A percentile compares a stretch with the other conserved stretches of the same genome.
phyloP scores from a whole-genome alignment of 345 rosid genomes.

The Gossypium rotundifolium region DNA sequence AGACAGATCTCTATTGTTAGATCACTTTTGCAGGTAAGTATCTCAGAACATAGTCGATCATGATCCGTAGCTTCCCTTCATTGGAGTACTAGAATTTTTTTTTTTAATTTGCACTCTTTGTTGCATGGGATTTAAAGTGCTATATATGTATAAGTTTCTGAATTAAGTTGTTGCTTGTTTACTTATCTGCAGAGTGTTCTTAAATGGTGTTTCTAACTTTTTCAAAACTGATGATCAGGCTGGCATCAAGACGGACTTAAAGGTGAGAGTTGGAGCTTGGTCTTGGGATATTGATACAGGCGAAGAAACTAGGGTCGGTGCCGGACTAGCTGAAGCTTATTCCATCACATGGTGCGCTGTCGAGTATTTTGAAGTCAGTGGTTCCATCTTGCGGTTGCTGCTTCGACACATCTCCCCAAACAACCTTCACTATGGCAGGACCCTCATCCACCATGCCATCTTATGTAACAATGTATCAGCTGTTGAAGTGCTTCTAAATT shows the following conservation, averaged over 20 bases:
- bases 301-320: slow-evolving; percentile 63
- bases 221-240: slow-evolving; percentile 26
- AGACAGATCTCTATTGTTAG: slow-evolving; percentile 27
- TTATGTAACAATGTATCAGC: too few species aligned
- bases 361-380: slow-evolving; percentile 56
- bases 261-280: slow-evolving; percentile 62
- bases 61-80: background rate
- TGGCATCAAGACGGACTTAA: slow-evolving; percentile 34
- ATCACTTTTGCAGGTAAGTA: slow-evolving; percentile 36
- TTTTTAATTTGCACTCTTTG: background rate
- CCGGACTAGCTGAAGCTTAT: slow-evolving; percentile 54
- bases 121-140: background rate
- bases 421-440: too few species aligned
- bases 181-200: background rate
- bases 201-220: background rate
- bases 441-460: too few species aligned
- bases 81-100: background rate
- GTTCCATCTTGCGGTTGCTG: slow-evolving; percentile 45
- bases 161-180: background rate
- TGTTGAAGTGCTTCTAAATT: too few species aligned
- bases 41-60: background rate
- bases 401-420: background rate
- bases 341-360: slow-evolving; percentile 52
- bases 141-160: background rate
- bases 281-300: slow-evolving; percentile 58